phyloP scores from a whole-genome alignment of 78 protist genomes.

The Cavenderia fasciculata region DNA sequence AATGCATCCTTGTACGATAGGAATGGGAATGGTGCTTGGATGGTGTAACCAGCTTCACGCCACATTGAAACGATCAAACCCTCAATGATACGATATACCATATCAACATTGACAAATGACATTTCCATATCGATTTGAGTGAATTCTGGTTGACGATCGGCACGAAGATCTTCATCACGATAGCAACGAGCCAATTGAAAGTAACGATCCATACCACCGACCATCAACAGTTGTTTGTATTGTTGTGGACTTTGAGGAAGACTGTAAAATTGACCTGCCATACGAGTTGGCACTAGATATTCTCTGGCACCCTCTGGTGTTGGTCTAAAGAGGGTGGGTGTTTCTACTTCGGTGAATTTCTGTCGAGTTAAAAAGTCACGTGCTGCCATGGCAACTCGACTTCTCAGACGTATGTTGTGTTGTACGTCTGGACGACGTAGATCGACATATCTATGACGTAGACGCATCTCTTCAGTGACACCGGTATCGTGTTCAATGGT shows the following conservation, averaged over 20 bases:
- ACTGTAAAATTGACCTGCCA: conserved; percentile 76
- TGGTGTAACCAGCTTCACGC: conserved; percentile 48
- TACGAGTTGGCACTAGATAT: conserved; percentile 89
- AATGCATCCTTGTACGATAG: conserved; percentile 58
- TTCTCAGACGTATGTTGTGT: conserved; percentile 71
- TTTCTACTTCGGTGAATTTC: conserved; percentile 89
- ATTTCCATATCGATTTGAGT: conserved; percentile 92
- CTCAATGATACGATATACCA: conserved; percentile 70
- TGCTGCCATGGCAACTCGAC: conserved; percentile 23
- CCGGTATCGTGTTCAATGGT: conserved; percentile 49
- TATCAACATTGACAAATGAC: conserved; percentile 72
- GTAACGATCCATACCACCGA: conserved; percentile 90
- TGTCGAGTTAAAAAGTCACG: conserved; percentile 6
- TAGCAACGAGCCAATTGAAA: conserved; percentile 93
- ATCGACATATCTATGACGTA: conserved; percentile 84
- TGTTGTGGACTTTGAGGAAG: conserved; percentile 92
- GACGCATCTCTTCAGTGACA: conserved; percentile 68
- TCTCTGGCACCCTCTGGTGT: conserved; percentile 94
- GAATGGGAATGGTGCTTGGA: conserved; percentile 7
- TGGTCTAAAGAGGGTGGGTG: conserved; percentile 90
- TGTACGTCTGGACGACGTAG: conserved; percentile 78
- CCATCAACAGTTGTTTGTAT: conserved; percentile 92
- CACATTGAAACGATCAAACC: conserved; percentile 14
- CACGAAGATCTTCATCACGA: conserved; percentile 89
- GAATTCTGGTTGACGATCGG: conserved; percentile 95